Evolutionary conservation across 495 filamentous ascomycete genomes (phyloP).

Genomic region (Pyrenula massariospora): DNA sequence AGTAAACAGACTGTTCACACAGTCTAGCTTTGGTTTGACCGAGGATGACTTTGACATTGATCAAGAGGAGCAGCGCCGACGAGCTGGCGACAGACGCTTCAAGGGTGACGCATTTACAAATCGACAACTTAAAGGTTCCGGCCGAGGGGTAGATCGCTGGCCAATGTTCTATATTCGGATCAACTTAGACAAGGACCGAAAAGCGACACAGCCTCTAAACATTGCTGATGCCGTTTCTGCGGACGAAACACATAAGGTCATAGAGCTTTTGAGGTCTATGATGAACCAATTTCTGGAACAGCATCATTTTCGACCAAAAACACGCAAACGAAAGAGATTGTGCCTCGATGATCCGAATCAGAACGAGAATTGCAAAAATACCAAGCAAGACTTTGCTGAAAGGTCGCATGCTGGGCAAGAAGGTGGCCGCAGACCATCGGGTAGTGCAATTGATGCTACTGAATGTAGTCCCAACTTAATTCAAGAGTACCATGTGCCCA

Average conservation of each 20-base stretch:
- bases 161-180: constrained; percentile 85
- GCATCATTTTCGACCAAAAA: constrained; percentile 47
- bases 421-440: no score
- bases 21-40: constrained; percentile 63
- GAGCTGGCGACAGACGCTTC: constrained; percentile 25
- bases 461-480: no score
- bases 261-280: constrained; percentile 32
- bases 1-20: constrained; percentile 64
- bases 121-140: constrained; percentile 40
- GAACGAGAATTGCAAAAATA: background rate
- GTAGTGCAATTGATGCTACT: no score
- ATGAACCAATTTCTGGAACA: constrained; percentile 56
- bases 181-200: constrained; percentile 17
- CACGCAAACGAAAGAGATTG: constrained; percentile 4
- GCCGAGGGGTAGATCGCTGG: constrained; percentile 68
- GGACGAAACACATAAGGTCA: background rate
- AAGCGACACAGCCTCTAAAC: background rate
- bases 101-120: constrained; percentile 39
- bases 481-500: background rate
- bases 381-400: background rate
- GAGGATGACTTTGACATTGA: constrained; percentile 25
- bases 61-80: constrained; percentile 24
- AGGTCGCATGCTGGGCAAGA: no score
- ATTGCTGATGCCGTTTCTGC: background rate
- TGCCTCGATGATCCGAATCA: no score